These are phyloP conservation scores for Hymenoscyphus linearis DNA, from an alignment of 2,329 filamentous ascomycete genomes.

Conservation along the genomic window DNA sequence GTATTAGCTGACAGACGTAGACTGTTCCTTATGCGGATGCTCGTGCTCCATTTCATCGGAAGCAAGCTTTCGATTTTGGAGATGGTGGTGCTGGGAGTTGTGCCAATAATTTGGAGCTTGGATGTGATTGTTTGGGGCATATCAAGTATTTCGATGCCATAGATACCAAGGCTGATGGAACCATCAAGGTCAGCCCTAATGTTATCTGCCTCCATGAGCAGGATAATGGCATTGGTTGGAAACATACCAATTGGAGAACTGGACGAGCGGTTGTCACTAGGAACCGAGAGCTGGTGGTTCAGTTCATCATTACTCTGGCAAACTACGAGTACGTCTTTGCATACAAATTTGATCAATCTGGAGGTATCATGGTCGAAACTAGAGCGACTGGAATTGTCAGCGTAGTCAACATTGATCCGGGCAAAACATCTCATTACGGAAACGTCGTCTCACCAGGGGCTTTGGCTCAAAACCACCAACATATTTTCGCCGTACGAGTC, in stretches of 20 bases:
- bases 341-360: conserved; percentile 59
- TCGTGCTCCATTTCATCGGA: conserved; percentile 56
- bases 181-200: conserved; percentile 49
- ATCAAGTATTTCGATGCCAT: conserved; percentile 60
- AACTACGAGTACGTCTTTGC: conserved; percentile 69
- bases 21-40: conserved; percentile 58
- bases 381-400: conserved; percentile 61
- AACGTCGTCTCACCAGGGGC: conserved; percentile 59
- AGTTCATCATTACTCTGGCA: conserved; percentile 62
- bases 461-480: conserved; percentile 55
- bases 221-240: conserved; percentile 65
- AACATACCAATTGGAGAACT: conserved; percentile 65
- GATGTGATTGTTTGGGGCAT: conserved; percentile 63
- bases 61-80: conserved; percentile 65
- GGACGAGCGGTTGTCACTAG: conserved; percentile 56
- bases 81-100: conserved; percentile 59
- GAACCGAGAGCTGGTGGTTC: conserved; percentile 57
- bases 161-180: conserved; percentile 48
- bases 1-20: conserved; percentile 10
- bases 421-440: conserved; percentile 47
- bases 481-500: conserved; percentile 50
- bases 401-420: conserved; percentile 48
- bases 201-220: conserved; percentile 66
- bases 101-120: conserved; percentile 61
- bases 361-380: conserved; percentile 54